These are phyloP conservation scores for Schizothecium vesticola DNA, from an alignment of 495 filamentous ascomycete genomes.

Conservation along the genomic window DNA sequence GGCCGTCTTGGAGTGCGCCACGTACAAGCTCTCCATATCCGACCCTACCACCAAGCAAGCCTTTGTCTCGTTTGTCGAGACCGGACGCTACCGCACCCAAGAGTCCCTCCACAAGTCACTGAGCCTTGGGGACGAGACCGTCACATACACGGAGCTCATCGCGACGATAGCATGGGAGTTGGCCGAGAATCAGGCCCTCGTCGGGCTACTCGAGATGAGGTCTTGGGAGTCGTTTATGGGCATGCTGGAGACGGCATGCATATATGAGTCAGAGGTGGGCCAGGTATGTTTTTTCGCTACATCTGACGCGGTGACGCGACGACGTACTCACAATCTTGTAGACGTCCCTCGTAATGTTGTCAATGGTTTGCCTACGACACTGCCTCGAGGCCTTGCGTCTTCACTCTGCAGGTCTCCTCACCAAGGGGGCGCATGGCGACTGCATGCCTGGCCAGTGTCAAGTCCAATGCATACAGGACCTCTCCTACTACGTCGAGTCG, in stretches of 20 bases:
- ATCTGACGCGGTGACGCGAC: neutral
- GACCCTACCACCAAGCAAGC: constrained; percentile 13
- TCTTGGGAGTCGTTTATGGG: constrained; percentile 26
- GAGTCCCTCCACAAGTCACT: constrained; percentile 18
- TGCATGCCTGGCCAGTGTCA: constrained; percentile 25
- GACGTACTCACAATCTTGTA: constrained; percentile 8
- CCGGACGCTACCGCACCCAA: constrained; percentile 25
- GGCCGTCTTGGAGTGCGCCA: constrained; percentile 24
- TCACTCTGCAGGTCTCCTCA: constrained; percentile 19
- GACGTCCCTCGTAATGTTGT: constrained; percentile 30
- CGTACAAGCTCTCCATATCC: constrained; percentile 22
- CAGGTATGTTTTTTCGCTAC: constrained; percentile 17
- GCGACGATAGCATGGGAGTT: constrained; percentile 38
- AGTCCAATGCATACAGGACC: constrained; percentile 28
- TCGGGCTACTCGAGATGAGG: constrained; percentile 23
- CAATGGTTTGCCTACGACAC: constrained; percentile 28
- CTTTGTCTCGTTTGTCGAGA: constrained; percentile 23
- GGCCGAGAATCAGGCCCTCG: constrained; percentile 22
- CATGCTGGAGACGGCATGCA: constrained; percentile 28
- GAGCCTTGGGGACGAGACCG: constrained; percentile 14
- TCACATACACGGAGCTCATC: constrained; percentile 27
- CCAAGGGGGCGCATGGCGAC: constrained; percentile 14
- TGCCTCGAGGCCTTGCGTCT: constrained; percentile 28
- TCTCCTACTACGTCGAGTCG: constrained; percentile 15
- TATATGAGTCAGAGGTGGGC: constrained; percentile 30